Percentiles rank a stretch among this genome's conserved stretches.
Evolutionary conservation across 192 early-diverging fungal species (phyloP).

Genomic region (Cladochytrium replicatum): DNA sequence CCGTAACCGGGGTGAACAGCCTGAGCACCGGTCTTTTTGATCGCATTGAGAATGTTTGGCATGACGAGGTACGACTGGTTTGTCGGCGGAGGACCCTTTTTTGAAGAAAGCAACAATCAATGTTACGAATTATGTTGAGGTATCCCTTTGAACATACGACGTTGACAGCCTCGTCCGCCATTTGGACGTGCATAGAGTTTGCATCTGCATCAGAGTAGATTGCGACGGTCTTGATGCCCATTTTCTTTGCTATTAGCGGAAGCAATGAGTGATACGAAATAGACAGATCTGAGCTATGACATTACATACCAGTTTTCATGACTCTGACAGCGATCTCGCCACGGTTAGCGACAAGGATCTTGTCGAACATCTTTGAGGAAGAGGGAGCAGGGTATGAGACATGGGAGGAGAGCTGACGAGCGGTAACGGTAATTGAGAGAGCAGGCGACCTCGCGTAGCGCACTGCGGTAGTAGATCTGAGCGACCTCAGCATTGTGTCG

Average conservation of each 20-base stretch:
- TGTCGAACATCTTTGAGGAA: conserved; percentile 80
- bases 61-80: conserved; percentile 75
- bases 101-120: background rate
- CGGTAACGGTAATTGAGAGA: no score
- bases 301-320: conserved; percentile 63
- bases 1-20: conserved; percentile 95
- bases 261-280: background rate
- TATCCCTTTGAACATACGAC: conserved; percentile 28
- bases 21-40: conserved; percentile 66
- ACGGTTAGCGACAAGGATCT: conserved; percentile 89
- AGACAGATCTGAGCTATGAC: background rate
- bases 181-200: conserved; percentile 71
- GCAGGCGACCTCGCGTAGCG: no score
- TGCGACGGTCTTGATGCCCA: conserved; percentile 92
- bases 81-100: conserved; percentile 63
- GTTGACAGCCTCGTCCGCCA: conserved; percentile 80
- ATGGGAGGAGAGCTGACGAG: no score
- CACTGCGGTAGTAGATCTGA: background rate
- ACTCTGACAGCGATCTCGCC: conserved; percentile 94
- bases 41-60: conserved; percentile 65
- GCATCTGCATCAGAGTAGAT: conserved; percentile 90
- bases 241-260: conserved; percentile 56
- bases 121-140: background rate
- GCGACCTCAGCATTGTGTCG: conserved; percentile 32
- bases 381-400: no score